Conservation (phyloP, 2,329 filamentous ascomycete species). For the Neofusicoccum parvum region DNA sequence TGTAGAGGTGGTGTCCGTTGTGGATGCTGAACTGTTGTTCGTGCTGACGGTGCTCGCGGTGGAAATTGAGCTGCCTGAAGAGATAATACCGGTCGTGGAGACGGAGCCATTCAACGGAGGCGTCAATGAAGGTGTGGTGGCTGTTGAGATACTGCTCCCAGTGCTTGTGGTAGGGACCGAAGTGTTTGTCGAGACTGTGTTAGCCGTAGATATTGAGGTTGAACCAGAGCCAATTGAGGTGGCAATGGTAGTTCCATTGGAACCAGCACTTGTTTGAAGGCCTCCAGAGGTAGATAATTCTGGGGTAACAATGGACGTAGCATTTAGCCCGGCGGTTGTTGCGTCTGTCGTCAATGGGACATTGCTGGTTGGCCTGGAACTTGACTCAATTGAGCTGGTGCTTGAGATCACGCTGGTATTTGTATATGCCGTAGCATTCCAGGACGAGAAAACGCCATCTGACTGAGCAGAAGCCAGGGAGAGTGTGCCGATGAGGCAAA, state of each 20-base stretch:
- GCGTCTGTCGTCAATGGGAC: neutral
- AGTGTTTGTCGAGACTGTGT: too few species aligned
- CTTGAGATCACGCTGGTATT: neutral
- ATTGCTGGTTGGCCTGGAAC: neutral
- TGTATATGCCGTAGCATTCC: neutral
- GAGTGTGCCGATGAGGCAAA: neutral
- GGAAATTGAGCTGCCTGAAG: neutral
- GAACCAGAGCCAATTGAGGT: too few species aligned
- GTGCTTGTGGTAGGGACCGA: too few species aligned
- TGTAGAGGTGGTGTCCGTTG: neutral
- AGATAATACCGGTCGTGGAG: neutral
- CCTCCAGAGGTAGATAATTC: neutral
- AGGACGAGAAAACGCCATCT: neutral
- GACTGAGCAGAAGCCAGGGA: neutral
- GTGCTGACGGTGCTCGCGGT: too few species aligned
- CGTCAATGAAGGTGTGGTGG: too few species aligned
- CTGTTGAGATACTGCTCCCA: too few species aligned
- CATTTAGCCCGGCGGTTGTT: neutral
- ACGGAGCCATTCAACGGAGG: neutral
- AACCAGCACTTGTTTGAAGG: neutral
- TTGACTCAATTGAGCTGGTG: neutral
- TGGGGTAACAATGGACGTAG: neutral
- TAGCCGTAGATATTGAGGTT: too few species aligned
- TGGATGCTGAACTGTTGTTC: neutral
- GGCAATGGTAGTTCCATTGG: too few species aligned